These are phyloP conservation scores for Solanum pennellii DNA, from an alignment of 257 asterid species.

Conservation along the genomic window DNA sequence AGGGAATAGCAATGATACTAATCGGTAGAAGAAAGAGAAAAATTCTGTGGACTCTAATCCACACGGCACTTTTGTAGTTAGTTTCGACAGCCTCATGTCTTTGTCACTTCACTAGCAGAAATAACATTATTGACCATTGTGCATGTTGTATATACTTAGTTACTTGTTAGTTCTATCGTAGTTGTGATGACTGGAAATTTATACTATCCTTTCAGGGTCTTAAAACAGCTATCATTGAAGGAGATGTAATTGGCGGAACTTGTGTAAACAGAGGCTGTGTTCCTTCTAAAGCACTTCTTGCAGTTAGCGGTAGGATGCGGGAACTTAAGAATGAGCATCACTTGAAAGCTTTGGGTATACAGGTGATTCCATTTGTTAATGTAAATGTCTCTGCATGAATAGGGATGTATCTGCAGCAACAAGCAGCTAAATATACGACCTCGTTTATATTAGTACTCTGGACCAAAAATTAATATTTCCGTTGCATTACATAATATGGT, in stretches of 20 bases:
- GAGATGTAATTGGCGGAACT: constrained; percentile 87
- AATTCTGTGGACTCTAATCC: background rate
- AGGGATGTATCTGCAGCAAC: background rate
- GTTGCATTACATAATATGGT: background rate
- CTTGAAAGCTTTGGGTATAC: constrained; percentile 79
- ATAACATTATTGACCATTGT: background rate
- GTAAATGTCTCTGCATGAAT: background rate
- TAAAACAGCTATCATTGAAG: constrained; percentile 85
- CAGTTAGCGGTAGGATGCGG: constrained; percentile 85
- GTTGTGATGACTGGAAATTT: background rate
- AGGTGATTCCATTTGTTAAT: constrained; percentile 33
- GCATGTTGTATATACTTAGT: background rate
- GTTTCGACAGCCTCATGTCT: background rate
- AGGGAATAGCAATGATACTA: background rate
- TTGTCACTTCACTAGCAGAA: background rate
- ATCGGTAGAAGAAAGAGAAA: background rate
- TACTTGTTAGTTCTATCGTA: background rate
- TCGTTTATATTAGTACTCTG: background rate
- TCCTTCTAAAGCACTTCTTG: constrained; percentile 89
- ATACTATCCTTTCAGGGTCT: constrained; percentile 41
- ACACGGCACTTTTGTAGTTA: background rate
- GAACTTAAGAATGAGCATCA: constrained; percentile 82
- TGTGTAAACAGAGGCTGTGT: constrained; percentile 89
- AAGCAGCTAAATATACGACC: background rate
- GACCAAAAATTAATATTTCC: background rate